These are phyloP conservation scores for Encephalitozoon intestinalis DNA, from an alignment of 371 early-diverging fungal genomes.

Conservation along the genomic window DNA sequence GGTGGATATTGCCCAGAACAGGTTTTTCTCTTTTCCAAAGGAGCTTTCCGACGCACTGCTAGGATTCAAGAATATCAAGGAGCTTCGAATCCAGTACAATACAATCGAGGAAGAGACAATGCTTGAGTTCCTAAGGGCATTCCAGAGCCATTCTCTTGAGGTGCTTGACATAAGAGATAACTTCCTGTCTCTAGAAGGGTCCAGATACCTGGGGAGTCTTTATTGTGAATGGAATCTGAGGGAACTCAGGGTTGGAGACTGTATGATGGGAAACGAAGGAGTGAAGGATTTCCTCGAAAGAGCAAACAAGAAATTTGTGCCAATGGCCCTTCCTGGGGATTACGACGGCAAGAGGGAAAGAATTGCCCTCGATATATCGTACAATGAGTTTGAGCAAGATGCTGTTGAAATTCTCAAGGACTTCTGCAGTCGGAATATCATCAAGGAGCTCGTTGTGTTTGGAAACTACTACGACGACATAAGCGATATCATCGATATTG, in stretches of 20 bases:
- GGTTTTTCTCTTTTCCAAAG: slow-evolving; percentile 49
- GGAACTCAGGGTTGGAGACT: slow-evolving; percentile 52
- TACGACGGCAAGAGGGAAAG: neutral
- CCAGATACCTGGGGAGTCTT: slow-evolving; percentile 38
- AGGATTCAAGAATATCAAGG: slow-evolving; percentile 48
- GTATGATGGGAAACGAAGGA: slow-evolving; percentile 51
- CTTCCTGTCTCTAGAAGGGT: slow-evolving; percentile 53
- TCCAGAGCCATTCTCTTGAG: slow-evolving; percentile 36
- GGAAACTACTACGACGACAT: slow-evolving; percentile 58
- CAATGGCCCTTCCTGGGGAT: slow-evolving; percentile 34
- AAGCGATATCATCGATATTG: neutral
- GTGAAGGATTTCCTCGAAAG: slow-evolving; percentile 44
- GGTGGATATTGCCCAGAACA: slow-evolving; percentile 59
- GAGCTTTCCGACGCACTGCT: slow-evolving; percentile 48
- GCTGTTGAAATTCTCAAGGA: slow-evolving; percentile 30
- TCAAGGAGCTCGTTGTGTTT: slow-evolving; percentile 44
- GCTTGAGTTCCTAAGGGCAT: slow-evolving; percentile 36
- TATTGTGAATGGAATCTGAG: slow-evolving; percentile 46
- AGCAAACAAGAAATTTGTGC: slow-evolving; percentile 7
- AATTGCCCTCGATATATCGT: slow-evolving; percentile 55
- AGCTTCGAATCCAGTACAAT: slow-evolving; percentile 57
- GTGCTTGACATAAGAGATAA: slow-evolving; percentile 61
- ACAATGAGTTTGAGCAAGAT: slow-evolving; percentile 57
- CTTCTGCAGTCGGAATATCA: slow-evolving; percentile 24
- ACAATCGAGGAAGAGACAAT: slow-evolving; percentile 55